phyloP scores from a whole-genome alignment of 495 filamentous ascomycete species.

The Neurospora tetrasperma region DNA sequence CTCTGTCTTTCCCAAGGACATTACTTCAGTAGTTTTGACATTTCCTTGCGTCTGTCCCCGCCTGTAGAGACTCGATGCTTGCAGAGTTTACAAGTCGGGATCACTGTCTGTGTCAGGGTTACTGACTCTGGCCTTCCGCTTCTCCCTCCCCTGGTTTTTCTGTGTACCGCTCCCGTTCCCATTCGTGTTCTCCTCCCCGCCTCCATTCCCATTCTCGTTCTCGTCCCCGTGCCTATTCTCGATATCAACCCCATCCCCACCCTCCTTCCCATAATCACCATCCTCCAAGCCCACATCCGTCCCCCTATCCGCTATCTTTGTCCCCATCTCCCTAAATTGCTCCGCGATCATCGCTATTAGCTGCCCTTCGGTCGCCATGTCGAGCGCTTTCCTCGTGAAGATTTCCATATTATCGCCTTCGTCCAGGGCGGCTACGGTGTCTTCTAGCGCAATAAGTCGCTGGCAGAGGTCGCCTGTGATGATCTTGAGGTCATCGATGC shows the following conservation, averaged over 20 bases:
- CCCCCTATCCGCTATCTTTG: neutral
- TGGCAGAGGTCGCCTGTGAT: neutral
- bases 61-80: neutral
- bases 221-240: neutral
- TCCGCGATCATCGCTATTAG: neutral
- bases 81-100: neutral
- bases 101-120: neutral
- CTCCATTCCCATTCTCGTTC: neutral
- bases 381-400: neutral
- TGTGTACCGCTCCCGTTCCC: neutral
- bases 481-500: neutral
- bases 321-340: neutral
- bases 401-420: neutral
- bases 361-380: neutral
- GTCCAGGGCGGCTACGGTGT: neutral
- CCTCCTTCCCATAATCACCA: neutral
- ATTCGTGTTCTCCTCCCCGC: neutral
- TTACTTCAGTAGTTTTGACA: neutral
- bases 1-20: neutral
- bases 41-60: neutral
- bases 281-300: neutral
- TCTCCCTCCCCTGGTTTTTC: neutral
- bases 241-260: neutral
- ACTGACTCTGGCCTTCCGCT: neutral
- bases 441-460: neutral